Conservation (phyloP, 129 eudicot genomes). For the Chrysanthemum makinoi region DNA sequence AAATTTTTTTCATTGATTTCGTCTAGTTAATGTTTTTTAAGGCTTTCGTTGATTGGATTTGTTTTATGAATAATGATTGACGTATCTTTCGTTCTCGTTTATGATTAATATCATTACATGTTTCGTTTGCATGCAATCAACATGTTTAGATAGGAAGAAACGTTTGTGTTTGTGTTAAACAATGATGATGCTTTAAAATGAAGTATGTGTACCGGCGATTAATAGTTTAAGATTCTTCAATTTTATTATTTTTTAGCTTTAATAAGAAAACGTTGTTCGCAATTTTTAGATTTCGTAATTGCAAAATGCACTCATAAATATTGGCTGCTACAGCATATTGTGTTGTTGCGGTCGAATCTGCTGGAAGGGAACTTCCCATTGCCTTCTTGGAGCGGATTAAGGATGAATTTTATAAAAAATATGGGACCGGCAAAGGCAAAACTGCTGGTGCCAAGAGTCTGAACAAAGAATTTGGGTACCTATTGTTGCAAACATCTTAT, state of each 20-base stretch:
- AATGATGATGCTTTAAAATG: neutral
- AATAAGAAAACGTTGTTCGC: neutral
- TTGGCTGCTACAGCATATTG: conserved; percentile 54
- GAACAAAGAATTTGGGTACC: conserved; percentile 71
- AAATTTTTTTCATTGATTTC: neutral
- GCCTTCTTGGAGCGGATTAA: conserved; percentile 76
- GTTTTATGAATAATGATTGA: neutral
- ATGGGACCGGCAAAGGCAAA: conserved; percentile 76
- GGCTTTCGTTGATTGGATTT: neutral
- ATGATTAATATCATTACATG: neutral
- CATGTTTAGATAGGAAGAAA: conserved; percentile 1
- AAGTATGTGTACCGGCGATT: neutral
- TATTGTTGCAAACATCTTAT: neutral
- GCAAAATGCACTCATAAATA: conserved; percentile 5
- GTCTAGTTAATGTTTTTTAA: conserved; percentile 11
- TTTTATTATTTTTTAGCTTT: neutral
- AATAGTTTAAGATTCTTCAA: neutral
- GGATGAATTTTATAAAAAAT: conserved; percentile 66
- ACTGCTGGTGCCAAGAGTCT: conserved; percentile 67
- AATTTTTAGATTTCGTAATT: neutral
- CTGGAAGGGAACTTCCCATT: conserved; percentile 74
- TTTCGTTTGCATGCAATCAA: neutral
- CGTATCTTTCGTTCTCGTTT: neutral
- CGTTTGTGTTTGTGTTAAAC: neutral
- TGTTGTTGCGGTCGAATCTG: conserved; percentile 77